Evolutionary conservation across 2,329 filamentous ascomycete species (phyloP).

Genomic region (Aspergillus phoenicis): DNA sequence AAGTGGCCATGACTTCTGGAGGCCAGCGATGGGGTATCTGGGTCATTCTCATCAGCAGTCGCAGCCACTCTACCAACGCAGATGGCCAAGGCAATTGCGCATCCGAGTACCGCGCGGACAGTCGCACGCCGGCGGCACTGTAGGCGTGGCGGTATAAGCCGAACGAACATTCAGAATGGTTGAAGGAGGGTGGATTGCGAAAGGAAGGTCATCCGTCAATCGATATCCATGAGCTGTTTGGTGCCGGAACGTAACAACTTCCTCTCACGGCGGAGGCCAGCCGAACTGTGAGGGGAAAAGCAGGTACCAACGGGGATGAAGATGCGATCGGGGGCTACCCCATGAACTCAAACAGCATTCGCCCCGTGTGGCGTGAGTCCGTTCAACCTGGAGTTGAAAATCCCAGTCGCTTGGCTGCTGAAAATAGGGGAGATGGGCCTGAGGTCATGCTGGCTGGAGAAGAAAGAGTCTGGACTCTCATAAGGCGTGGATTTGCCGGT

Average conservation of each 20-base stretch:
- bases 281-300: slow-evolving; percentile 14
- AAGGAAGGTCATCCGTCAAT: neutral
- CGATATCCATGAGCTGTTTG: neutral
- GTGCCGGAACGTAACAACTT: neutral
- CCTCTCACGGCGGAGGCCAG: slow-evolving; percentile 18
- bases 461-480: neutral
- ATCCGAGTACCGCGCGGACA: slow-evolving; percentile 60
- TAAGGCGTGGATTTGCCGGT: neutral
- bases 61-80: slow-evolving; percentile 55
- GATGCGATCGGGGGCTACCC: neutral
- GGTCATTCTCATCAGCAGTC: slow-evolving; percentile 55
- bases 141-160: slow-evolving; percentile 62
- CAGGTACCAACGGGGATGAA: neutral
- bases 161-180: slow-evolving; percentile 36
- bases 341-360: neutral
- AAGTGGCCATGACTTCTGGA: slow-evolving; percentile 53
- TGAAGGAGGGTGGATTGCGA: neutral
- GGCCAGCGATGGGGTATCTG: slow-evolving; percentile 52
- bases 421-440: neutral
- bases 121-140: slow-evolving; percentile 74
- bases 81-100: slow-evolving; percentile 64
- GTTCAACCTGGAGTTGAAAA: neutral
- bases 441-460: neutral
- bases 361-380: neutral
- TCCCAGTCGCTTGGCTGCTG: neutral